phyloP scores from a whole-genome alignment of 805 yeast genomes.

The Wickerhamiella kazuoi region DNA sequence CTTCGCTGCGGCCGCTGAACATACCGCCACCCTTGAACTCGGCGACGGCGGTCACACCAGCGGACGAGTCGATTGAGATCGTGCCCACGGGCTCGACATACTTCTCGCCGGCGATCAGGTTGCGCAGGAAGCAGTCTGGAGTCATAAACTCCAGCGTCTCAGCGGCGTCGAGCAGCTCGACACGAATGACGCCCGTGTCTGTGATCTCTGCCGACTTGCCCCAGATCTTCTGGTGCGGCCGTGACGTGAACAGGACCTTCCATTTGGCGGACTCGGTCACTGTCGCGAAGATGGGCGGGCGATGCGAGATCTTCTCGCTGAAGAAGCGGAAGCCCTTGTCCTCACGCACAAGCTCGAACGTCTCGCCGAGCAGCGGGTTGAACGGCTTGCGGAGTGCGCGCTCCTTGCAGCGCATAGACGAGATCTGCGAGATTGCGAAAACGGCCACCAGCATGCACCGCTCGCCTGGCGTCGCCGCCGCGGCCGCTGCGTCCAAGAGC shows the following conservation, averaged over 20 bases:
- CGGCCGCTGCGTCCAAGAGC: constrained; percentile 44
- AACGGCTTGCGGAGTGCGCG: constrained; percentile 79
- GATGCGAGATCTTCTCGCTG: constrained; percentile 74
- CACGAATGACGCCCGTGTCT: constrained; percentile 49
- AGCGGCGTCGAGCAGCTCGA: constrained; percentile 41
- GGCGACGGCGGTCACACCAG: constrained; percentile 51
- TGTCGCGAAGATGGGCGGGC: constrained; percentile 73
- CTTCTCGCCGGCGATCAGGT: constrained; percentile 86
- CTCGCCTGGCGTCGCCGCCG: constrained; percentile 33
- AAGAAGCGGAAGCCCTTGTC: constrained; percentile 58
- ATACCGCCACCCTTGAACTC: constrained; percentile 69
- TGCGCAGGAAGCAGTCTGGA: constrained; percentile 69
- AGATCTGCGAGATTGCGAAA: constrained; percentile 61
- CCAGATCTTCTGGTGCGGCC: constrained; percentile 70
- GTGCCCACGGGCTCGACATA: constrained; percentile 72
- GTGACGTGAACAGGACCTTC: constrained; percentile 28
- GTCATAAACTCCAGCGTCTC: constrained; percentile 64
- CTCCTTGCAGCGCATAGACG: constrained; percentile 54
- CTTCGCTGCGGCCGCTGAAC: constrained; percentile 73
- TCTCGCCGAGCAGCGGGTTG: constrained; percentile 87
- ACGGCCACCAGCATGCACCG: constrained; percentile 48
- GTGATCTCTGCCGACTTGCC: constrained; percentile 79
- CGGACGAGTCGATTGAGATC: constrained; percentile 46
- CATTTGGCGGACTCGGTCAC: constrained; percentile 58
- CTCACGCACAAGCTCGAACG: constrained; percentile 75